Evolutionary conservation across 176 grass and related monocot genomes (phyloP), one percentile per base, ranked within the genome.

Genomic region (Urochloa ruziziensis): DNA sequence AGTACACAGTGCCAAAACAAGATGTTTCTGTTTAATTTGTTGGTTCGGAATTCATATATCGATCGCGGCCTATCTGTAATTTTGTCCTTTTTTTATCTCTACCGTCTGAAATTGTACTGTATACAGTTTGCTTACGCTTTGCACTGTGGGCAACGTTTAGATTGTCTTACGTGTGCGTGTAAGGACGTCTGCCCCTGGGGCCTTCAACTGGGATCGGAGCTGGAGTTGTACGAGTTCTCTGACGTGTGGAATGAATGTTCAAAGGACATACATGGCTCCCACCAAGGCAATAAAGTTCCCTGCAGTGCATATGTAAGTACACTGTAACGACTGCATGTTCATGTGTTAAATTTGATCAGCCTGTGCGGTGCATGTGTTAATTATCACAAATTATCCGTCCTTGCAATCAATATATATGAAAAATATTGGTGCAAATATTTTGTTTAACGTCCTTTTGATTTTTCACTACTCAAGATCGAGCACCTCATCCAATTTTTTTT

Each of bases 241-340:
- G 57, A 46, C 37, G 25, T 10, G 25, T 17, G 40, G 57, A 78
- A 78, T 78, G 57, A 60, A 77, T 32, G 40, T 78, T 2, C 28
- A 23, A 23, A 62, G 74, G 74, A 77, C 56, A 32, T 28, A 16
- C 68, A 19, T 71, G 42, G 23, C 53, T 28, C 54, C 54, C 44
- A 28, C 66, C 15, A 19, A 80, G 24, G 6, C 47, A 56, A 53
- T 54, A 52, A 67, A 36, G 46, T n/a, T 65, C 30, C 78, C 46
- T 6, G 78, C 62, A 40, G 49, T 28, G 68, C 42, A 47, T 43
- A 81, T 42, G 79, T 69, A 63, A 70, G 78, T 80, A 56, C 79
- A 28, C 49, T 80, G 78, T 52, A 49, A 66, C n/a, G n/a, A n/a
- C 36, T 80, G 34, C 53, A 37, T 77, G 24, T 77, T 25, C 18